phyloP scores from a whole-genome alignment of 306 rosid species.

The Dryas drummondii region DNA sequence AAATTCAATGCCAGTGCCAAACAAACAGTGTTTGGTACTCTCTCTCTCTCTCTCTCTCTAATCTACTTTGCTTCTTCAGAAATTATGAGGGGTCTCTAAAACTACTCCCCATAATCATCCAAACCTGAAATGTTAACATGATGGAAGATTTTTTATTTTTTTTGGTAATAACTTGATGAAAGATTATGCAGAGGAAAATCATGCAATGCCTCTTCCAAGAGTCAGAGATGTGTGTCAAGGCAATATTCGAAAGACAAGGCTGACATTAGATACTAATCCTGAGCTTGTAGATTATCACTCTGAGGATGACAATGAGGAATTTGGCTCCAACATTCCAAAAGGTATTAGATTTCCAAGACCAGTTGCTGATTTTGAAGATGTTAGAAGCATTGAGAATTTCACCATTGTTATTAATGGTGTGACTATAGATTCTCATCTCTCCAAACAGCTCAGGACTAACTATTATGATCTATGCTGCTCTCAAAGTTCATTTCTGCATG shows the following conservation, averaged over 20 bases:
- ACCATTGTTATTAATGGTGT: conserved; percentile 35
- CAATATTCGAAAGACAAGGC: conserved; percentile 2
- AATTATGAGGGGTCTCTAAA: background rate
- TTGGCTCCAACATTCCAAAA: background rate
- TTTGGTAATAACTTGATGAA: background rate
- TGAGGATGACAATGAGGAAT: conserved; percentile 22
- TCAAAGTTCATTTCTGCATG: conserved; percentile 44
- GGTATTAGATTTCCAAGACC: conserved; percentile 28
- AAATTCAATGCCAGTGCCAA: conserved; percentile 15
- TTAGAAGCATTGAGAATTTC: conserved; percentile 34
- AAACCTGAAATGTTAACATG: background rate
- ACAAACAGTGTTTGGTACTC: conserved; percentile 21
- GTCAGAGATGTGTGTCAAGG: conserved; percentile 15
- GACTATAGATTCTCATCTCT: conserved; percentile 36
- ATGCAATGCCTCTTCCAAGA: conserved; percentile 1
- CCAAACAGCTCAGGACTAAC: conserved; percentile 21
- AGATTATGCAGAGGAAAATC: background rate
- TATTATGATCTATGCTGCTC: conserved; percentile 45
- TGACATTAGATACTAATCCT: conserved; percentile 9
- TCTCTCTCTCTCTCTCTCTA: background rate
- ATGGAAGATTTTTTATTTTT: no score
- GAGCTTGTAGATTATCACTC: conserved; percentile 1
- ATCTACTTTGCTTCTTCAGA: background rate
- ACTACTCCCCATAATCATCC: no score
- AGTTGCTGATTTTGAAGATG: conserved; percentile 22